Evolutionary conservation across 2,329 filamentous ascomycete genomes (phyloP).

Genomic region (Periconia macrospinosa): DNA sequence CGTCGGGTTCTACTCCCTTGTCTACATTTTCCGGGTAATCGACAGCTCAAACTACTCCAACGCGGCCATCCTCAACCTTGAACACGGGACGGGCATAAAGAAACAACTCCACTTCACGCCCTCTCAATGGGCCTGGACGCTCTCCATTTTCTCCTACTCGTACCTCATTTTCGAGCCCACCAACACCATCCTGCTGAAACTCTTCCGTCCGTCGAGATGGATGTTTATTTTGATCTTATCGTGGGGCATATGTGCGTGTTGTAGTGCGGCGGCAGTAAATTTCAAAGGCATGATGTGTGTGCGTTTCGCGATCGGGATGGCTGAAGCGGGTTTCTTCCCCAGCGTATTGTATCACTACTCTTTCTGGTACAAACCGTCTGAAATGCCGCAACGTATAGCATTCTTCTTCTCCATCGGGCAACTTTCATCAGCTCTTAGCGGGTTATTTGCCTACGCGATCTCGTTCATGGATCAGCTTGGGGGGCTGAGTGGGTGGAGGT

Average conservation of each 20-base stretch:
- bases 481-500: slow-evolving; percentile 36
- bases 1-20: slow-evolving; percentile 34
- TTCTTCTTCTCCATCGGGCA: slow-evolving; percentile 54
- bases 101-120: slow-evolving; percentile 31
- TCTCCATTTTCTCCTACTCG: slow-evolving; percentile 36
- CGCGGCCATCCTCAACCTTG: slow-evolving; percentile 39
- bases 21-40: slow-evolving; percentile 33
- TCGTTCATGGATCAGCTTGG: slow-evolving; percentile 60
- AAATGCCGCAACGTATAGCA: slow-evolving; percentile 22
- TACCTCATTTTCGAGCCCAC: slow-evolving; percentile 33
- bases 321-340: slow-evolving; percentile 10
- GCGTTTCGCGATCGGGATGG: slow-evolving; percentile 21
- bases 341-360: slow-evolving; percentile 51
- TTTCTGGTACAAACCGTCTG: slow-evolving; percentile 50
- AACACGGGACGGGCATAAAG: slow-evolving; percentile 35
- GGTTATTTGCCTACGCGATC: slow-evolving; percentile 56
- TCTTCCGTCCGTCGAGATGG: slow-evolving; percentile 19
- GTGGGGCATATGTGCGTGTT: slow-evolving; percentile 27
- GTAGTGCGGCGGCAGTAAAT: slow-evolving; percentile 17
- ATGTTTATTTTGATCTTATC: slow-evolving; percentile 24
- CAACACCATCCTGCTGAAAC: slow-evolving; percentile 21
- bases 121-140: slow-evolving; percentile 35
- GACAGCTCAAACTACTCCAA: slow-evolving; percentile 35
- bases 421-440: slow-evolving; percentile 17
- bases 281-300: slow-evolving; percentile 25